Percentiles rank a stretch among this genome's conserved stretches.
These are phyloP conservation scores for Metschnikowia lochheadii DNA, from an alignment of 805 yeast species.

Conservation along the genomic window DNA sequence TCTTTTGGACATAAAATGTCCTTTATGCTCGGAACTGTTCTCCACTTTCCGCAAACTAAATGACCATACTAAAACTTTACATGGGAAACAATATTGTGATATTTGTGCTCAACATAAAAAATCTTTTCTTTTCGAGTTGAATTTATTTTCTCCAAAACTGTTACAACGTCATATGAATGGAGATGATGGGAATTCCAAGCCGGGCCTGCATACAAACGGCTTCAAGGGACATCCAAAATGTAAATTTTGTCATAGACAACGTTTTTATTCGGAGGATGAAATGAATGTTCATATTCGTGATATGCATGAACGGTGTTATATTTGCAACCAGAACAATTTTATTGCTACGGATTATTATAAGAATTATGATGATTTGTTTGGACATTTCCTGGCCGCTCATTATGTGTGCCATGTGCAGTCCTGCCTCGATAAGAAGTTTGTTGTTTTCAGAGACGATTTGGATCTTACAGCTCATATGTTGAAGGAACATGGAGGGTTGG, in stretches of 20 bases:
- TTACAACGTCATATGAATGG: conserved; percentile 74
- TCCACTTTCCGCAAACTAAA: conserved; percentile 52
- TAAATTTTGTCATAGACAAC: conserved; percentile 64
- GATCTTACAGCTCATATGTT: conserved; percentile 87
- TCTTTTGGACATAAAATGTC: conserved; percentile 56
- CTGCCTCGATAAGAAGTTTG: conserved; percentile 86
- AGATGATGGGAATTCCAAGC: conserved; percentile 33
- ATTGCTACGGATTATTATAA: conserved; percentile 58
- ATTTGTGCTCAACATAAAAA: conserved; percentile 75
- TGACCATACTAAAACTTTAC: conserved; percentile 62
- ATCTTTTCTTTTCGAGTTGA: conserved; percentile 70
- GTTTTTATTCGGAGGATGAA: conserved; percentile 89
- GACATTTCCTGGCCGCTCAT: conserved; percentile 73
- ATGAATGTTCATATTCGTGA: conserved; percentile 76
- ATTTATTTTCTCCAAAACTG: conserved; percentile 55
- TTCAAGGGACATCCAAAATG: conserved; percentile 90
- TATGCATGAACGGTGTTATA: conserved; percentile 81
- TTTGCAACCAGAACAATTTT: conserved; percentile 75
- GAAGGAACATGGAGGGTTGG: conserved; percentile 67
- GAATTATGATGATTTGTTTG: conserved; percentile 68
- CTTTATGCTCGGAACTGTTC: conserved; percentile 43
- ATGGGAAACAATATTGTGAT: conserved; percentile 63
- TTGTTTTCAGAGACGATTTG: conserved; percentile 82
- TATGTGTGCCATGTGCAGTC: conserved; percentile 69
- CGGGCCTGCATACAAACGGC: conserved; percentile 40